These are phyloP conservation scores for Inga oerstediana DNA, from an alignment of 306 rosid genomes.

Conservation along the genomic window DNA sequence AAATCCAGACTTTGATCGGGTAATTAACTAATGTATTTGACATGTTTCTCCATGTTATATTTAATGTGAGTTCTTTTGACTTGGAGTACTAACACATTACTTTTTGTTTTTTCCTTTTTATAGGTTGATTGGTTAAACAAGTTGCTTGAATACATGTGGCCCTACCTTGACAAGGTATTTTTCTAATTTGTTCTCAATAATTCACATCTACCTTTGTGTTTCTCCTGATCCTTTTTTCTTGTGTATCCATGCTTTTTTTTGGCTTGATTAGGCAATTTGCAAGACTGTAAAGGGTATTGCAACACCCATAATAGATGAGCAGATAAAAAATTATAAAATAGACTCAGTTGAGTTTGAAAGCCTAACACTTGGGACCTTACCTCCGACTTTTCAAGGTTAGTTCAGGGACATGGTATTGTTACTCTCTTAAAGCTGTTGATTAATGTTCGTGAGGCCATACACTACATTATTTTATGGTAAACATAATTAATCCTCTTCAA, in stretches of 20 bases:
- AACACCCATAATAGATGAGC: constrained; percentile 82
- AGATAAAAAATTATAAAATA: constrained; percentile 83
- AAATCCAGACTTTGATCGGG: constrained; percentile 90
- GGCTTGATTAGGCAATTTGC: constrained; percentile 68
- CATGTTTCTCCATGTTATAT: background rate
- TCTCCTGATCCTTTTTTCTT: constrained; percentile 18
- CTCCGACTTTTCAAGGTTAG: constrained; percentile 95
- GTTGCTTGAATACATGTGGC: constrained; percentile 82
- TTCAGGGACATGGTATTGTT: constrained; percentile 14
- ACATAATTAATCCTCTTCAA: background rate
- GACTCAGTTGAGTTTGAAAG: constrained; percentile 81
- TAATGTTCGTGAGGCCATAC: background rate
- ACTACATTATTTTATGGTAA: background rate
- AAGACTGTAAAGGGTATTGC: constrained; percentile 74
- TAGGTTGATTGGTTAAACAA: constrained; percentile 92
- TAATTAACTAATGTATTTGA: constrained; percentile 32
- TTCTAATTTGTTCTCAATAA: constrained; percentile 15
- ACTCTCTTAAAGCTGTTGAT: background rate
- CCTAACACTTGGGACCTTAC: constrained; percentile 79
- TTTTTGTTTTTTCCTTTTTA: constrained; percentile 10
- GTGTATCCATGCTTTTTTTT: background rate
- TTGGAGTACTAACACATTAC: background rate
- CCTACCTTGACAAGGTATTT: constrained; percentile 84
- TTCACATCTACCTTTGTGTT: background rate
- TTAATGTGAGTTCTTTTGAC: background rate